Evolutionary conservation across 2,329 filamentous ascomycete species (phyloP).

Genomic region (Claviceps sp.): DNA sequence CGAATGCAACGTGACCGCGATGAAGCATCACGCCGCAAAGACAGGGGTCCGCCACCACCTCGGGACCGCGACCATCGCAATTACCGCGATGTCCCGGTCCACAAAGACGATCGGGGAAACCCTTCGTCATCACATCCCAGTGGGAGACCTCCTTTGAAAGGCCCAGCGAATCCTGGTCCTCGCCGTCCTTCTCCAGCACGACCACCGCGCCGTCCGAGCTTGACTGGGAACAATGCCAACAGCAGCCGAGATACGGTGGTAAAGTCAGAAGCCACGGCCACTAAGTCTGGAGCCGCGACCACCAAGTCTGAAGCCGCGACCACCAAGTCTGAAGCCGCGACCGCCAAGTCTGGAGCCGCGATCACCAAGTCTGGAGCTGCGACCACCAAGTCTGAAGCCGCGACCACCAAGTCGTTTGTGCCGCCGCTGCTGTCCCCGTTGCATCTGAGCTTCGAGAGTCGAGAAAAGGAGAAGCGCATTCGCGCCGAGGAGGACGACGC

Average conservation of each 20-base stretch:
- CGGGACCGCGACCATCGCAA: conserved; percentile 5
- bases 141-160: conserved; percentile 22
- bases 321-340: no score
- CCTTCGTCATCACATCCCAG: conserved; percentile 20
- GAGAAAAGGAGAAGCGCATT: conserved; percentile 20
- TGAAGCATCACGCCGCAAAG: conserved; percentile 19
- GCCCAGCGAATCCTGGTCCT: conserved; percentile 10
- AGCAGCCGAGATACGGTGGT: conserved; percentile 23
- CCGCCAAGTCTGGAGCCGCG: no score
- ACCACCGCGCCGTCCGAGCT: conserved; percentile 22
- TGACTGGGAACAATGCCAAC: conserved; percentile 20
- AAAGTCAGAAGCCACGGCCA: conserved; percentile 21
- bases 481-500: conserved; percentile 13
- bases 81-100: conserved; percentile 2
- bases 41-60: conserved; percentile 6
- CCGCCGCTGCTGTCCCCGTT: conserved; percentile 41
- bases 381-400: conserved; percentile 17
- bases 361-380: conserved; percentile 19
- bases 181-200: conserved; percentile 24
- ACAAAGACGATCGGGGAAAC: conserved; percentile 15
- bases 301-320: no score
- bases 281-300: conserved; percentile 15
- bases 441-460: conserved; percentile 27
- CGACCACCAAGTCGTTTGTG: conserved; percentile 25
- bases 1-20: conserved; percentile 19